Base-by-base conservation (phyloP, 1,284 basidiomycete genomes). In the Cryptococcus jaspeensis region DNA sequence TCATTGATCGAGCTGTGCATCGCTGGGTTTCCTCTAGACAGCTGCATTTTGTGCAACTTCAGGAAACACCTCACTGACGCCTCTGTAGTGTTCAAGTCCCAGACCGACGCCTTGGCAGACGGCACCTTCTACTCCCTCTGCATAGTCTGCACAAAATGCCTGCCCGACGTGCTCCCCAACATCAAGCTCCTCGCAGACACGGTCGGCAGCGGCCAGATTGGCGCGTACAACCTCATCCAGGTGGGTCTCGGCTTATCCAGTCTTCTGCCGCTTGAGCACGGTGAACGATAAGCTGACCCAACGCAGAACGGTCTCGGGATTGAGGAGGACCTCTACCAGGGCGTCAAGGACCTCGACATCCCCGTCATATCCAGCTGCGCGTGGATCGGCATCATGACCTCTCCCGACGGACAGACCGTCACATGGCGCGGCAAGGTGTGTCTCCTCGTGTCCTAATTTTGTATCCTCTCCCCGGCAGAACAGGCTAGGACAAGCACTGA, bases 251-350 rank as follows among this genome's bases (percentile, higher is more conserved):
- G 9, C 35, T 18, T 39, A 35, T 8, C 37, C 5, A 38, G 20
- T n/a, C n/a, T n/a, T n/a, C n/a, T n/a, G 25, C 28, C 7, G 16
- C 28, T 18, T 6, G 2, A 20, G 11, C 1, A 12, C n/a, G 7
- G 25, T 38, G 15, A 38, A 22, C 3, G 18, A 5, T 7, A n/a
- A 16, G 40, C 50, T 56, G 37, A 52, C 32, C 22, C 23, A n/a
- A 32, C 11, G 35, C 49, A 76, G 70, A 91, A 92, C 70, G 89
- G 89, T 1, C 78, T 92, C 5, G 85, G 84, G 32, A 84, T 89
- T 22, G 89, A 91, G 68, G 78, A 77, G 28, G 87, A 88, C 56
- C 76, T 89, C 32, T 85, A 87, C 64, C 64, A 81, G 4, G 80
- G 82, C 0, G 69, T 86, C 11, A 81, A 82, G 56, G 65, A 72